Conservation (phyloP, 2,329 filamentous ascomycete species). For the Pezicula radicicola region DNA sequence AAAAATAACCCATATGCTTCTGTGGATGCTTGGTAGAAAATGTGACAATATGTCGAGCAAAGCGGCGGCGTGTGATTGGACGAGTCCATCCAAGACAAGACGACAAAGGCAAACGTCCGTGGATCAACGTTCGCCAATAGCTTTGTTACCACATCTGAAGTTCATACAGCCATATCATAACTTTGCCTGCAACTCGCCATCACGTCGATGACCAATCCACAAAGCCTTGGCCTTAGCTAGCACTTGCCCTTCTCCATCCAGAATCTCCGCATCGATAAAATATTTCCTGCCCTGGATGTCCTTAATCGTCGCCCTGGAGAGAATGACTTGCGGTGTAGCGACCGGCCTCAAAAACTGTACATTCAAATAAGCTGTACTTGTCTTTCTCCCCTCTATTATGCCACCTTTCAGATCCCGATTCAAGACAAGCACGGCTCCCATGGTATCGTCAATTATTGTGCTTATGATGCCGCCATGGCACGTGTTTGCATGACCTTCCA, state of each 20-base stretch:
- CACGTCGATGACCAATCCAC: conserved; percentile 32
- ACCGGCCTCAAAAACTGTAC: conserved; percentile 50
- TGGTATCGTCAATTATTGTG: conserved; percentile 56
- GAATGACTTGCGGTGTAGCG: conserved; percentile 41
- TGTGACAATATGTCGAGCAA: too few relatives aligned
- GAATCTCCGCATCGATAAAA: conserved; percentile 43
- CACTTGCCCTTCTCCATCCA: conserved; percentile 41
- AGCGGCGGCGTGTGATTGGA: too few relatives aligned
- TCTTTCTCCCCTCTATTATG: conserved; percentile 18
- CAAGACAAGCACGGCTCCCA: conserved; percentile 44
- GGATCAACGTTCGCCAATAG: too few relatives aligned
- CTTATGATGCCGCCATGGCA: conserved; percentile 57
- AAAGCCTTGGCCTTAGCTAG: conserved; percentile 49
- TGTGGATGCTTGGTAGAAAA: too few relatives aligned
- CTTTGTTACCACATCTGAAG: too few relatives aligned
- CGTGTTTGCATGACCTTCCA: conserved; percentile 51
- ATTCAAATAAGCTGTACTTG: conserved; percentile 51
- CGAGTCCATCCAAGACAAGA: too few relatives aligned
- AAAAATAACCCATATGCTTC: too few relatives aligned
- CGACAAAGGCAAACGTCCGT: too few relatives aligned
- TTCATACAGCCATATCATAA: too few relatives aligned
- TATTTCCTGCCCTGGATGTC: conserved; percentile 50
- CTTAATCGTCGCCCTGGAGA: conserved; percentile 40
- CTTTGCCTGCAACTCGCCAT: too few relatives aligned
- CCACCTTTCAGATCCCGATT: conserved; percentile 14